Evolutionary conservation across 2,329 filamentous ascomycete species (phyloP).

Genomic region (Monosporascus sp.): DNA sequence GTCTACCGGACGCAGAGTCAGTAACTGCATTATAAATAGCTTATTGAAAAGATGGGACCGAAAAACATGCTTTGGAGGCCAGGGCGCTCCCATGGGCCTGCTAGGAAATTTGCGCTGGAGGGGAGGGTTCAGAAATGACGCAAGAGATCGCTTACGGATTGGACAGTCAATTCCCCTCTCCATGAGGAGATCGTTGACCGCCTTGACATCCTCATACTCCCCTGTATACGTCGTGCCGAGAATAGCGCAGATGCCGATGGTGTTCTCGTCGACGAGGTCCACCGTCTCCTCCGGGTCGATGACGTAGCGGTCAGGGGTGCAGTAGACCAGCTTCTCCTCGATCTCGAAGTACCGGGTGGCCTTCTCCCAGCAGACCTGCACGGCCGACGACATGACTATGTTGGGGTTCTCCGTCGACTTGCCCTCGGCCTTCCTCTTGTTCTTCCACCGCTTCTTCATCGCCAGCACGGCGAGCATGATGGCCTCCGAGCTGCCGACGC

Average conservation of each 20-base stretch:
- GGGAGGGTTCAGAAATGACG: too few relatives aligned
- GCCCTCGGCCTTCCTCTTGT: constrained; percentile 74
- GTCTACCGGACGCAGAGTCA: constrained; percentile 30
- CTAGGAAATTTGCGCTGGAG: too few relatives aligned
- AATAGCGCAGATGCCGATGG: constrained; percentile 88
- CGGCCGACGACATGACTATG: constrained; percentile 91
- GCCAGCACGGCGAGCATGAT: constrained; percentile 80
- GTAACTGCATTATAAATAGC: too few relatives aligned
- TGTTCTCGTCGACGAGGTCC: constrained; percentile 59
- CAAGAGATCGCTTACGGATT: constrained; percentile 46
- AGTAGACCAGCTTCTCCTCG: constrained; percentile 76
- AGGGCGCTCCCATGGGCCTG: too few relatives aligned
- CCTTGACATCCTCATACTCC: constrained; percentile 91
- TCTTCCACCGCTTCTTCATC: constrained; percentile 95
- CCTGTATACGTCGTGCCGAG: constrained; percentile 92
- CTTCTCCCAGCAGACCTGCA: constrained; percentile 98
- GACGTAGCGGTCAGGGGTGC: constrained; percentile 55
- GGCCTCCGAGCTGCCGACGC: constrained; percentile 83
- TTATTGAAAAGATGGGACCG: too few relatives aligned
- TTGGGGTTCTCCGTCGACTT: constrained; percentile 80
- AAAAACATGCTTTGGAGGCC: too few relatives aligned
- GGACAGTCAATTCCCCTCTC: constrained; percentile 71
- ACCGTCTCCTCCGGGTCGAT: constrained; percentile 60
- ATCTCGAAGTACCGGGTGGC: constrained; percentile 85
- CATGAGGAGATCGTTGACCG: constrained; percentile 80